Evolutionary conservation across 768 basidiomycete genomes (phyloP).

Genomic region (Leucocoprinus leucothites): DNA sequence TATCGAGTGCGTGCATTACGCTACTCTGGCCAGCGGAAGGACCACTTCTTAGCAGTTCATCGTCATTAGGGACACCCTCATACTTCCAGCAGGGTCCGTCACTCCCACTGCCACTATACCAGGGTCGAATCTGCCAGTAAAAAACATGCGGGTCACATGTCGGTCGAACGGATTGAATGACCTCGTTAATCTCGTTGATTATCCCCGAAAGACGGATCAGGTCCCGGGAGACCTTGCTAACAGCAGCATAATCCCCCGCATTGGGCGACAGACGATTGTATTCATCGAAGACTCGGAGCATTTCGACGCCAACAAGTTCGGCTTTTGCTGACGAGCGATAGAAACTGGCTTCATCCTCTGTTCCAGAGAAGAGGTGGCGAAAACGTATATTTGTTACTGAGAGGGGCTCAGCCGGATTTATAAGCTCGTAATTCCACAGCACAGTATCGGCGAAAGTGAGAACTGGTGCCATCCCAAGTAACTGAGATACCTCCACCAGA

Average conservation of each 20-base stretch:
- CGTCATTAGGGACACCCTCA: slow-evolving; percentile 64
- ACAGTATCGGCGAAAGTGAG: slow-evolving; percentile 96
- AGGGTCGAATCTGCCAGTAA: slow-evolving; percentile 87
- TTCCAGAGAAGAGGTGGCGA: slow-evolving; percentile 76
- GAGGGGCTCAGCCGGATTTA: slow-evolving; percentile 54
- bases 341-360: slow-evolving; percentile 82
- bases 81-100: slow-evolving; percentile 69
- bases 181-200: slow-evolving; percentile 70
- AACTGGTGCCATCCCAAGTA: slow-evolving; percentile 86
- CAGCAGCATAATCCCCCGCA: slow-evolving; percentile 55
- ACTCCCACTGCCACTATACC: slow-evolving; percentile 83
- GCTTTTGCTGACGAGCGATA: slow-evolving; percentile 81
- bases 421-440: slow-evolving; percentile 83
- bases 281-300: slow-evolving; percentile 84
- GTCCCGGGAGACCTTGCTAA: slow-evolving; percentile 69
- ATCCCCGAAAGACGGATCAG: slow-evolving; percentile 63
- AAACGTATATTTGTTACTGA: slow-evolving; percentile 74
- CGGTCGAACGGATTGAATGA: slow-evolving; percentile 66
- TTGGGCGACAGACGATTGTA: slow-evolving; percentile 71
- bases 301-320: slow-evolving; percentile 84
- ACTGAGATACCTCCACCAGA: slow-evolving; percentile 67
- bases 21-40: slow-evolving; percentile 95
- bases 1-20: slow-evolving; percentile 81
- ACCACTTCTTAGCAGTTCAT: slow-evolving; percentile 69
- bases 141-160: slow-evolving; percentile 83